Conservation (phyloP, 2,329 filamentous ascomycete genomes). For the Pseudogymnoascus sp. region DNA sequence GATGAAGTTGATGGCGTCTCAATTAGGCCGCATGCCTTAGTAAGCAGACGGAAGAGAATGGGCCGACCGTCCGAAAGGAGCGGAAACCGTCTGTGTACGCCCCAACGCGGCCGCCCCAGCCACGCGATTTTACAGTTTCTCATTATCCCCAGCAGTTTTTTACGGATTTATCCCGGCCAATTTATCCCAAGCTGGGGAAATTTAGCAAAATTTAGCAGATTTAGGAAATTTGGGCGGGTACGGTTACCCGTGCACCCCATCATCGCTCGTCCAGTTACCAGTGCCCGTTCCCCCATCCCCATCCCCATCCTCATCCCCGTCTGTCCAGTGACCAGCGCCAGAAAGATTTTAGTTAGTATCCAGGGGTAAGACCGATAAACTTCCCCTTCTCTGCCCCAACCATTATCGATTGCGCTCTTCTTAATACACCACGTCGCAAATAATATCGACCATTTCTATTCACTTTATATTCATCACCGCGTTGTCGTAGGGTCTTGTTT, state of each 20-base stretch:
- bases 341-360: neutral
- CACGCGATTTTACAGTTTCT: neutral
- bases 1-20: neutral
- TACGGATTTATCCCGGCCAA: neutral
- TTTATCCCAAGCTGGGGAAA: neutral
- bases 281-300: neutral
- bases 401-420: neutral
- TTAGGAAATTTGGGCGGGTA: neutral
- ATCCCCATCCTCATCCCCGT: neutral
- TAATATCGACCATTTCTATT: neutral
- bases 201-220: neutral
- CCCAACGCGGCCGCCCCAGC: neutral
- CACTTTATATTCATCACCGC: neutral
- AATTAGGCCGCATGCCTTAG: neutral
- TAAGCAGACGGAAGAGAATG: neutral
- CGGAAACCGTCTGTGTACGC: neutral
- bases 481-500: neutral
- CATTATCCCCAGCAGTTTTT: neutral
- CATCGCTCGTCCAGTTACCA: neutral
- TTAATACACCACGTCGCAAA: neutral
- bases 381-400: neutral
- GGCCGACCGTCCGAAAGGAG: neutral
- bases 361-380: slow-evolving; percentile 1
- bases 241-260: neutral
- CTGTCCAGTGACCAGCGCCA: neutral